These are phyloP conservation scores for Rhodotorula diobovata DNA, from an alignment of 768 basidiomycete species.

Conservation along the genomic window DNA sequence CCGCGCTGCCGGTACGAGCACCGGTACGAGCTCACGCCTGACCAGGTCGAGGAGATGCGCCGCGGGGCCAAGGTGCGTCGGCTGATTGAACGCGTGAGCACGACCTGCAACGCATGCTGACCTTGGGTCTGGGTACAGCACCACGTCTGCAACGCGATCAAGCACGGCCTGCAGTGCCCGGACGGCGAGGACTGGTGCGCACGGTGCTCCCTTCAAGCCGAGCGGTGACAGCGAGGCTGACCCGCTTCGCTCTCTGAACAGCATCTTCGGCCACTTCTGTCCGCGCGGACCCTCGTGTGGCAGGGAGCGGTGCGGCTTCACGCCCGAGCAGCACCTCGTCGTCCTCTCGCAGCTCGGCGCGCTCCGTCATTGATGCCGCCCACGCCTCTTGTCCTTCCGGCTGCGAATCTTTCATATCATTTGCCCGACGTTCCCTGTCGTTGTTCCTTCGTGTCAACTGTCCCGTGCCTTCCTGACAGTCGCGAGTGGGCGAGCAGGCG, in stretches of 20 bases:
- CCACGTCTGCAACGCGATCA: conserved; percentile 36
- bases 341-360: background rate
- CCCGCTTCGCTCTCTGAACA: background rate
- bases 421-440: no score
- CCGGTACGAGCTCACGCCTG: conserved; percentile 23
- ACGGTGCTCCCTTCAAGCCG: background rate
- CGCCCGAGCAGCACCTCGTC: no score
- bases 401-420: no score
- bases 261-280: conserved; percentile 29
- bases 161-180: conserved; percentile 22
- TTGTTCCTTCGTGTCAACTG: no score
- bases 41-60: conserved; percentile 30
- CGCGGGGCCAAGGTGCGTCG: conserved; percentile 26
- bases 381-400: no score
- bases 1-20: conserved; percentile 34
- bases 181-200: conserved; percentile 29
- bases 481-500: no score
- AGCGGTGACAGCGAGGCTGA: background rate
- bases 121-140: conserved; percentile 3
- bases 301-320: conserved; percentile 29
- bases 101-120: no score
- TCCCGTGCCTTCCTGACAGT: no score
- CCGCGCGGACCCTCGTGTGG: conserved; percentile 31
- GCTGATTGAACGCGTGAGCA: no score
- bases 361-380: no score